These are phyloP conservation scores for Globisporangium radiosum DNA, from an alignment of 352 stramenopile genomes.

Conservation along the genomic window DNA sequence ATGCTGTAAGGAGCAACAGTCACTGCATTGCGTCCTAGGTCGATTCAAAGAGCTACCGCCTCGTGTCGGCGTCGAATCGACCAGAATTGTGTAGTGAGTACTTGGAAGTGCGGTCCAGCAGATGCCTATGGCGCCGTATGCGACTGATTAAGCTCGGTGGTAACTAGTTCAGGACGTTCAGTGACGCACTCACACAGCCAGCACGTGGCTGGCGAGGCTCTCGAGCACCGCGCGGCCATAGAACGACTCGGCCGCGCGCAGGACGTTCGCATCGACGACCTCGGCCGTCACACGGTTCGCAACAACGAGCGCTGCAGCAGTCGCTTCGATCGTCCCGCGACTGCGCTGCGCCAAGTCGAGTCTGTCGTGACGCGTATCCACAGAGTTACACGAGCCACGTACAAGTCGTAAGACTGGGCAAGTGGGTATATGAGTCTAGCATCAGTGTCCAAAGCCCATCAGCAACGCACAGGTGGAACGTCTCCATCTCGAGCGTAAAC, in stretches of 20 bases:
- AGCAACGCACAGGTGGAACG: constrained; percentile 45
- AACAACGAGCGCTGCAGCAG: constrained; percentile 32
- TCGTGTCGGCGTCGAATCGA: no score
- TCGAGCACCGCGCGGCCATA: constrained; percentile 32
- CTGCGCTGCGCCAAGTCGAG: constrained; percentile 42
- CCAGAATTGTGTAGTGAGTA: no score
- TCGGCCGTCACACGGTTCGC: constrained; percentile 35
- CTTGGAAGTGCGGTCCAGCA: no score
- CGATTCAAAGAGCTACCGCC: no score
- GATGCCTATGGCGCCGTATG: no score
- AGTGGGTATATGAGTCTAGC: not conserved
- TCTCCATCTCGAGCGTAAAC: constrained; percentile 66
- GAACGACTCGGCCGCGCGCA: constrained; percentile 25
- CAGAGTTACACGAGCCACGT: not conserved
- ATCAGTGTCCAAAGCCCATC: not conserved
- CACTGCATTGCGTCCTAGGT: no score
- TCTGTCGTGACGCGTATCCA: constrained; percentile 10
- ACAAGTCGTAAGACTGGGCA: no score
- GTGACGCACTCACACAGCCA: no score
- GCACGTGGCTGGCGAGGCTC: not conserved
- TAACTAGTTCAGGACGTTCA: no score
- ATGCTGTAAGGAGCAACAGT: no score
- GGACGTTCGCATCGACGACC: constrained; percentile 25
- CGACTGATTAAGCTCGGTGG: no score
- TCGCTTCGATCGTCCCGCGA: constrained; percentile 27